phyloP scores from a whole-genome alignment of 176 grass and related monocot genomes.

The Aegilops tauschii region DNA sequence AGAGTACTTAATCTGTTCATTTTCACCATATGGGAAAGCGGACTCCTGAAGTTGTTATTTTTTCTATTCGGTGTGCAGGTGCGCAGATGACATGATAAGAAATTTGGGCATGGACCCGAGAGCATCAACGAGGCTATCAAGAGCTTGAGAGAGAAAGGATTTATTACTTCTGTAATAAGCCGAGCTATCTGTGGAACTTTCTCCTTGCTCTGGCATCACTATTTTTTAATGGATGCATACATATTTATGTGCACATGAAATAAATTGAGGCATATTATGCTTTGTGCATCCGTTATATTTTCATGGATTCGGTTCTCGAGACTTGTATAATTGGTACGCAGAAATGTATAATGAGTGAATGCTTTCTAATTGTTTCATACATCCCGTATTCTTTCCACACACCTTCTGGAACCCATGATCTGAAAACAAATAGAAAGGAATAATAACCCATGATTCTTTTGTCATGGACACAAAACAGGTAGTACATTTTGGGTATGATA shows the following conservation, averaged over 20 bases:
- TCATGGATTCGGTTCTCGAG: neutral
- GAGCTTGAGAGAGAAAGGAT: slow-evolving; percentile 69
- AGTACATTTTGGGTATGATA: too few relatives aligned
- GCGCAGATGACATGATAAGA: slow-evolving; percentile 59
- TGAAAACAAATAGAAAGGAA: too few relatives aligned
- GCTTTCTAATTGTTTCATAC: neutral
- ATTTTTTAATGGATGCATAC: neutral
- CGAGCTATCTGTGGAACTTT: slow-evolving; percentile 25
- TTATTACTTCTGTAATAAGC: slow-evolving; percentile 25
- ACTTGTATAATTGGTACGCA: neutral
- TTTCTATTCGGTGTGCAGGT: slow-evolving; percentile 31
- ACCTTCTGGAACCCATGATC: too few relatives aligned
- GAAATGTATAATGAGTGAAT: too few relatives aligned
- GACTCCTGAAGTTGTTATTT: too few relatives aligned
- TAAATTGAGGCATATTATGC: neutral
- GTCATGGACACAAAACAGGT: too few relatives aligned
- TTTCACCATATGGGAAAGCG: neutral
- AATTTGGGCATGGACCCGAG: slow-evolving; percentile 50
- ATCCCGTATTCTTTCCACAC: too few relatives aligned
- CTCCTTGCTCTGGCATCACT: neutral
- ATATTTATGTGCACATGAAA: neutral
- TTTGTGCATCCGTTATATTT: neutral
- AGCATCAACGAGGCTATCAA: slow-evolving; percentile 70
- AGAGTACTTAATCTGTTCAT: neutral
- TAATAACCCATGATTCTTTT: too few relatives aligned